A percentile compares a stretch with the other conserved stretches of the same genome.
These are phyloP conservation scores for Cyclanthera cordifolia DNA, from an alignment of 306 rosid genomes.

Conservation along the genomic window DNA sequence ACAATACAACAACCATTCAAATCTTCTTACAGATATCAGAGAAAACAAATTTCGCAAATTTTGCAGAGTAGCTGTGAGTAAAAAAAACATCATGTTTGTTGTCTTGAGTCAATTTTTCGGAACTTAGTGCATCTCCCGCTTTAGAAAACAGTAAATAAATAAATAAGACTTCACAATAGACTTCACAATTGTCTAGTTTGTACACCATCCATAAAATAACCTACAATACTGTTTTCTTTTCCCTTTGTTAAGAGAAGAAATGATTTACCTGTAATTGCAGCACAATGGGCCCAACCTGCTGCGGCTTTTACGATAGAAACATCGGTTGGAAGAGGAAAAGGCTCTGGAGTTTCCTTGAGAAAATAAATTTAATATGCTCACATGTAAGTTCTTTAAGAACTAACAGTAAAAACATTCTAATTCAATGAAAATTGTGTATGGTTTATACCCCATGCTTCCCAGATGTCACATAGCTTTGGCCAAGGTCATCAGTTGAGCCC, in stretches of 20 bases:
- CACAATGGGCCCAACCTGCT: constrained; percentile 95
- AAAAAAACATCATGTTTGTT: too few relatives aligned
- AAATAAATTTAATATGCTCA: constrained; percentile 18
- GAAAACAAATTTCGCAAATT: neutral
- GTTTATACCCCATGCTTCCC: constrained; percentile 89
- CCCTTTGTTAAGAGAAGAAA: constrained; percentile 14
- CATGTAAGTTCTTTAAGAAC: constrained; percentile 15
- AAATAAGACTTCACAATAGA: neutral
- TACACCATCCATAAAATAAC: neutral
- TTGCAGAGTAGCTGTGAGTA: neutral
- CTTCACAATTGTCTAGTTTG: neutral
- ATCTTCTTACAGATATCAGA: neutral
- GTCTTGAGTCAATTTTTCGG: neutral
- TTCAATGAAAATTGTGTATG: neutral
- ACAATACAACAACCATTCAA: neutral
- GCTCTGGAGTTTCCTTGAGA: constrained; percentile 79
- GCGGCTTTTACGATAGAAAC: constrained; percentile 58
- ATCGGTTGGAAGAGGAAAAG: constrained; percentile 79
- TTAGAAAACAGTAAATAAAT: neutral
- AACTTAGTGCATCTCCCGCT: neutral
- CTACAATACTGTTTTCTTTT: neutral
- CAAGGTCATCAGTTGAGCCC: constrained; percentile 96
- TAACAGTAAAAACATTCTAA: neutral
- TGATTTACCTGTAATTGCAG: constrained; percentile 63
- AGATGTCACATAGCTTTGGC: constrained; percentile 89